Evolutionary conservation across 2,329 filamentous ascomycete species (phyloP), one percentile per base, ranked within the genome.

Genomic region (Didymella arachidicola): DNA sequence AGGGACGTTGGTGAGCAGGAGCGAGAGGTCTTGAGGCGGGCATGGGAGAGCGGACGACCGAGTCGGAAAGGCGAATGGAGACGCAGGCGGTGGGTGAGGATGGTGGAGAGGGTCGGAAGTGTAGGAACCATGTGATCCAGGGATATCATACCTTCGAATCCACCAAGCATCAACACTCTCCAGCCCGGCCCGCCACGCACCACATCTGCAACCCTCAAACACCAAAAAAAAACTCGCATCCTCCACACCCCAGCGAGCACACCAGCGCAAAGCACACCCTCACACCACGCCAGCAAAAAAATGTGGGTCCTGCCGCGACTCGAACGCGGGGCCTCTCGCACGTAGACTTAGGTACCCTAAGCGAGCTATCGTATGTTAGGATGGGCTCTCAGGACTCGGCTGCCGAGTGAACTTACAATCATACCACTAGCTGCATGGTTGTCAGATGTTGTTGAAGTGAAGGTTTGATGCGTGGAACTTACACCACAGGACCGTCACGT

Each of bases 31-130:
- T 34, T 75, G 45, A 61, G 69, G 27, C 55, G 71, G 11, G 60
- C 68, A 47, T 74, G 73, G 73, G 72, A 76, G 59, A 66, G 59
- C 22, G 51, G 63, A 29, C 60, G 60, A 70, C 71, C 71, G 50
- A 66, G 64, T 61, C 59, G 74, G 27, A 74, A 74, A 57, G 75
- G 75, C 12, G 75, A 78, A 60, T 78, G 75, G 75, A 71, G 75
- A 45, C 52, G 75, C 16, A 58, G 75, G 42, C 68, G 75, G 54
- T 78, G 75, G 75, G 70, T 77, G 1, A 67, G 75, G 47, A 67
- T 67, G 12, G 75, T 77, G 19, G 74, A 78, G 60, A 67, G 75
- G 36, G 66, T 76, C 61, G 56, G 50, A 4, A 58, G 36, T 43
- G 41, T 43, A 19, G 36, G 36, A 19, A 39, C 36, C 1, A 18